Conservation (phyloP, 345 rosid species). For the Arabis hirsuta region DNA sequence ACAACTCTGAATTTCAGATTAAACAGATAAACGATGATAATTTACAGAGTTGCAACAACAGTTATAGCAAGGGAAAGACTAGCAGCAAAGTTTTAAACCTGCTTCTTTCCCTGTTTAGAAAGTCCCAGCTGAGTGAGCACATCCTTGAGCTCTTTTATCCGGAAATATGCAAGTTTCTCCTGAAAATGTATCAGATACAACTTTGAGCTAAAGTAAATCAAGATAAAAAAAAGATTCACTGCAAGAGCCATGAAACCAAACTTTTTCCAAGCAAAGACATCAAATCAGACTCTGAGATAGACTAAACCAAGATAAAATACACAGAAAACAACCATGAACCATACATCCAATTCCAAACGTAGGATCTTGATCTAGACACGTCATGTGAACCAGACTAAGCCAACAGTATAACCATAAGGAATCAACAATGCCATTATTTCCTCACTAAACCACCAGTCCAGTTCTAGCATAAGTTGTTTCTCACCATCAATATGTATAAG, state of each 20-base stretch:
- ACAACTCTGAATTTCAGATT: not conserved
- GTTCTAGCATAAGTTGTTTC: no score
- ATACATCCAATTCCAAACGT: not conserved
- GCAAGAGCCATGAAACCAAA: not conserved
- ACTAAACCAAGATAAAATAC: slow-evolving; percentile 5
- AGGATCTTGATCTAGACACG: not conserved
- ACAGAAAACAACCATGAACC: not conserved
- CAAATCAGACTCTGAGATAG: slow-evolving; percentile 16
- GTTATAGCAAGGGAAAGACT: not conserved
- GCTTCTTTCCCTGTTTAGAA: slow-evolving; percentile 97
- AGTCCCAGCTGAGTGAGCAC: slow-evolving; percentile 80
- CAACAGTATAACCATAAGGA: slow-evolving; percentile 15
- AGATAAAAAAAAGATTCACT: not conserved
- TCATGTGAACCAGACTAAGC: not conserved
- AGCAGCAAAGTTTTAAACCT: slow-evolving; percentile 55
- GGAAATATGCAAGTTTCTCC: slow-evolving; percentile 84
- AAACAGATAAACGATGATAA: not conserved
- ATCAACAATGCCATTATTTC: not conserved
- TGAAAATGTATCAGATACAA: slow-evolving; percentile 35
- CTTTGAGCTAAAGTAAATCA: not conserved
- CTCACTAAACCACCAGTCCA: not conserved
- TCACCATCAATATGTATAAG: not conserved
- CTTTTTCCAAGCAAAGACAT: not conserved
- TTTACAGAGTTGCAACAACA: slow-evolving; percentile 1
- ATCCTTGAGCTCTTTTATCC: slow-evolving; percentile 95